Percentiles rank a stretch among this genome's conserved stretches.
These are phyloP conservation scores for Peronospora belbahrii DNA, from an alignment of 352 stramenopile genomes.

Conservation along the genomic window DNA sequence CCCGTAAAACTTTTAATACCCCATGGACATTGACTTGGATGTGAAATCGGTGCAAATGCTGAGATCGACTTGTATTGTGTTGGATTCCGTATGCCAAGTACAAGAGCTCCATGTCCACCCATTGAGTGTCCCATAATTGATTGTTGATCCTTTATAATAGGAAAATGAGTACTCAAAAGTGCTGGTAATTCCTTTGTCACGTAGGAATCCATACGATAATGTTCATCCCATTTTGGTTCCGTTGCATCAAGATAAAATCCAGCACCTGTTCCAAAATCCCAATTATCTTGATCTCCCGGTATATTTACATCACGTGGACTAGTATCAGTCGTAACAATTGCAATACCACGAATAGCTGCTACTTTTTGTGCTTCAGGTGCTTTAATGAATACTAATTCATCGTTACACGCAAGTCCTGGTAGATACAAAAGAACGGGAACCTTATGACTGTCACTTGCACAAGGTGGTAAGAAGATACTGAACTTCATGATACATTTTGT, in stretches of 20 bases:
- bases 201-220: slow-evolving; percentile 98
- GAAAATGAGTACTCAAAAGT: slow-evolving; percentile 86
- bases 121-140: slow-evolving; percentile 96
- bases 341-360: slow-evolving; percentile 88
- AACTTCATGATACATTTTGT: slow-evolving; percentile 89
- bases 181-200: slow-evolving; percentile 92
- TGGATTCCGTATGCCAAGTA: slow-evolving; percentile 88
- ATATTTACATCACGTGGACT: slow-evolving; percentile 88
- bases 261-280: slow-evolving; percentile 94
- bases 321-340: slow-evolving; percentile 94
- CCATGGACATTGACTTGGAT: slow-evolving; percentile 95
- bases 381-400: slow-evolving; percentile 95
- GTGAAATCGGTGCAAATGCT: slow-evolving; percentile 94
- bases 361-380: slow-evolving; percentile 84
- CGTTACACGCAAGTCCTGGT: slow-evolving; percentile 94
- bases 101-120: slow-evolving; percentile 95
- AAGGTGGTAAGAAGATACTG: slow-evolving; percentile 81
- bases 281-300: slow-evolving; percentile 91
- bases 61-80: slow-evolving; percentile 90
- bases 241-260: slow-evolving; percentile 98
- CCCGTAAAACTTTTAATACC: slow-evolving; percentile 96
- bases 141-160: slow-evolving; percentile 66
- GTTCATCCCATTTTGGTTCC: slow-evolving; percentile 81
- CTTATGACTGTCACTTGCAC: slow-evolving; percentile 50
- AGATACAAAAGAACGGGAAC: slow-evolving; percentile 93